These are phyloP conservation scores for Suillus subalutaceus DNA, from an alignment of 768 basidiomycete species.

Conservation along the genomic window DNA sequence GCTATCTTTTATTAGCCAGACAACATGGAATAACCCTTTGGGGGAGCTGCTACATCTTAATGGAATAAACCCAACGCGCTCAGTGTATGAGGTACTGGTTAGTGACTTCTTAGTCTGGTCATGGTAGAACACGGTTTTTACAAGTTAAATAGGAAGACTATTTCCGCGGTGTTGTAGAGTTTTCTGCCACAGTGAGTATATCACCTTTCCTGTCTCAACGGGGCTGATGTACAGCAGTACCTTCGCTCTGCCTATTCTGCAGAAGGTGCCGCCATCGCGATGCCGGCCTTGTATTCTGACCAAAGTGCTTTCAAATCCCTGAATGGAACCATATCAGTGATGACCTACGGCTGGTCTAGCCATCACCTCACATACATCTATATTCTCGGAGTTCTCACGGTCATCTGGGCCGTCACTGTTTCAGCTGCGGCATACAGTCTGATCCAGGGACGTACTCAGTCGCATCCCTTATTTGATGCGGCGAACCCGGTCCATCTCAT, in stretches of 20 bases:
- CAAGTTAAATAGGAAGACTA: conserved; percentile 5
- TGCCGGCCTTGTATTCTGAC: background rate
- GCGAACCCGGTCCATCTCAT: background rate
- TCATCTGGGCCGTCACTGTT: background rate
- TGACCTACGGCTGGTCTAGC: conserved; percentile 5
- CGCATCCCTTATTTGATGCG: background rate
- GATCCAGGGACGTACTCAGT: background rate
- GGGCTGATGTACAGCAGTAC: conserved; percentile 1
- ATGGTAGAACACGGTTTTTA: background rate
- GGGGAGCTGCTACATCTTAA: background rate
- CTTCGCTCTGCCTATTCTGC: conserved; percentile 13
- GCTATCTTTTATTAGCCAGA: background rate
- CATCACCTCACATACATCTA: background rate
- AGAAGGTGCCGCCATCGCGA: background rate
- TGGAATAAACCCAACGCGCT: background rate
- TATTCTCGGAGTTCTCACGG: background rate
- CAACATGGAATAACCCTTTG: background rate
- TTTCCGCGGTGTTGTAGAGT: conserved; percentile 12
- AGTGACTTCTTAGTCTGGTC: background rate
- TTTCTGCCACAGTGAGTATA: conserved; percentile 11
- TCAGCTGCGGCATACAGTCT: background rate
- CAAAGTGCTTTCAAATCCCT: background rate
- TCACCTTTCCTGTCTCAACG: background rate
- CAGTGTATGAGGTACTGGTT: background rate
- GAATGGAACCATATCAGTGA: conserved; percentile 5